Evolutionary conservation across 1,139 yeast genomes (phyloP), one percentile per base, ranked within the genome.

Genomic region (Suhomyces guaymorum): DNA sequence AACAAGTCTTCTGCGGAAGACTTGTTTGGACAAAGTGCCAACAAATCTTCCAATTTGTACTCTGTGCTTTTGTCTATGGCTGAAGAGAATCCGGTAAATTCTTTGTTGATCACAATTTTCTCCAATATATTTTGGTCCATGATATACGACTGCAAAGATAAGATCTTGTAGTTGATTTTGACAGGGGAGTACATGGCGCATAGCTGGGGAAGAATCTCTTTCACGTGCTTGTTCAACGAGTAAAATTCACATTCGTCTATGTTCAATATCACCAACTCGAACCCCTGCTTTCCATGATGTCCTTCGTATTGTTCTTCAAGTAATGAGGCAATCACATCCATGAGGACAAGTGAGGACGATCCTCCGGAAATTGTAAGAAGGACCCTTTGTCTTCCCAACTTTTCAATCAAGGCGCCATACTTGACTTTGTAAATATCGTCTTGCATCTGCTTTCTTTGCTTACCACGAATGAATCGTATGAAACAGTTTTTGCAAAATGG

Each of bases 361-460:
- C 90, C 88, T 16, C 84, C 74, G 0, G 89, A 80, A 3, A 82
- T 53, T 1, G 92, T 78, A 2, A 86, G 55, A 24, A 86, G 51
- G 0, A 83, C 70, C 28, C 60, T 69, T 14, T 76, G 74, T 1
- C 49, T 32, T 2, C 67, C 64, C 28, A 51, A 36, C 13, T 46
- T 48, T 24, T 59, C 66, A 4, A 53, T 57, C 10, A 52, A 51
- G 5, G 48, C 48, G 4, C 72, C 72, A 43, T 76, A 86, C 49
- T 79, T 75, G 18, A 83, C 89, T 51, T 85, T 84, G 60, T 75
- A 87, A 37, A 70, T 75, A 17, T 84, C 90, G 45, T 72, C 74
- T 25, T 64, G 66, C 87, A 90, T 80, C 52, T 74, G 83, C 52
- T 82, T 84, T 43, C 96, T 70, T 57, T 86, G 90, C 54, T 88